Percentiles rank a stretch among this genome's conserved stretches.
Evolutionary conservation across 192 early-diverging fungal species (phyloP).

Genomic region (Chytriomyces sp.): DNA sequence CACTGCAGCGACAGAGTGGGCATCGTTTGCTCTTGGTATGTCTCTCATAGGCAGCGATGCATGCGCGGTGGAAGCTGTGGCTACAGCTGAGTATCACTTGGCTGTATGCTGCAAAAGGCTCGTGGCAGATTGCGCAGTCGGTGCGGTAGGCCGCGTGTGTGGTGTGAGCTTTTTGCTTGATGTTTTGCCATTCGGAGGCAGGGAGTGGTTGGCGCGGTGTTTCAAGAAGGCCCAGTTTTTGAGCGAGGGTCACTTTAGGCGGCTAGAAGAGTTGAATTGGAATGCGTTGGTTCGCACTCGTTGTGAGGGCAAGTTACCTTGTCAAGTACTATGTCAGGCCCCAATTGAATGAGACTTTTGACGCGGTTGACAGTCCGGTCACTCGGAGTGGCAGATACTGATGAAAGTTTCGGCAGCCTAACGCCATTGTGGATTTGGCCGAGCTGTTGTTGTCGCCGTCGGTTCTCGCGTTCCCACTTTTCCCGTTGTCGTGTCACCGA

Average conservation of each 20-base stretch:
- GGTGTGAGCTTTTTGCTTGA: slow-evolving; percentile 16
- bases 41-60: slow-evolving; percentile 17
- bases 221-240: slow-evolving; percentile 14
- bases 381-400: no score
- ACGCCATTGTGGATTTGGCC: no score
- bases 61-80: slow-evolving; percentile 16
- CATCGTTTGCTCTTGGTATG: slow-evolving; percentile 7
- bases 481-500: background rate
- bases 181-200: background rate
- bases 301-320: background rate
- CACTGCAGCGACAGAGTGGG: slow-evolving; percentile 2
- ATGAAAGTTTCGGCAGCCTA: no score
- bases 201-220: background rate
- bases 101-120: slow-evolving; percentile 5
- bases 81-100: slow-evolving; percentile 14
- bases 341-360: no score
- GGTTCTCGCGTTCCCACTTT: slow-evolving; percentile 16
- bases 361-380: no score
- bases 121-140: slow-evolving; percentile 26
- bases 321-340: background rate
- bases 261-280: background rate
- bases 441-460: background rate
- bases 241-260: slow-evolving; percentile 7
- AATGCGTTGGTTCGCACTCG: background rate
- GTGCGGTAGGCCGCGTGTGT: background rate